phyloP scores from a whole-genome alignment of 768 basidiomycete genomes.

The Lentinula guzmanii region DNA sequence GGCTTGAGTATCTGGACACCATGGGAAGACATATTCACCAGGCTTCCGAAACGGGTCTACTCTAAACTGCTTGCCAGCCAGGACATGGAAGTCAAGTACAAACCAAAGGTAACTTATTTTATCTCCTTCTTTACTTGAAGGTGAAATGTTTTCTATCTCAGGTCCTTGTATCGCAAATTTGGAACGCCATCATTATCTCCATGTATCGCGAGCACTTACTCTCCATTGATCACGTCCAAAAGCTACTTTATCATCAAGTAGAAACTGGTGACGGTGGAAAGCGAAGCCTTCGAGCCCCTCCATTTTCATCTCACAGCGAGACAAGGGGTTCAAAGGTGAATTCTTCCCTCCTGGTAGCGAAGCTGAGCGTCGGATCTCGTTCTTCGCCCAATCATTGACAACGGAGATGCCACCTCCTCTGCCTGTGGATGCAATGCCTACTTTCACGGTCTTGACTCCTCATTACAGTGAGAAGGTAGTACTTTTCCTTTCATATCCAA shows the following conservation, averaged over 20 bases:
- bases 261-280: conserved; percentile 75
- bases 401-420: conserved; percentile 91
- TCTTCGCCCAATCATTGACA: conserved; percentile 97
- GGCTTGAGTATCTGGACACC: conserved; percentile 99
- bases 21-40: conserved; percentile 95
- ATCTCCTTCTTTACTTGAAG: neutral
- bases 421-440: conserved; percentile 99
- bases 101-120: conserved; percentile 77
- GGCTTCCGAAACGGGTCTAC: conserved; percentile 95
- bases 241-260: conserved; percentile 95
- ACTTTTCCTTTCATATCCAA: neutral
- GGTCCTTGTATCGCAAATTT: conserved; percentile 98
- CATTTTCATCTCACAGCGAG: conserved; percentile 96
- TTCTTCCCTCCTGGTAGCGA: conserved; percentile 96
- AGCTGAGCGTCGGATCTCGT: conserved; percentile 95
- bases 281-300: conserved; percentile 88
- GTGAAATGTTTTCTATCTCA: conserved; percentile 18
- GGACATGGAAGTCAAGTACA: conserved; percentile 98
- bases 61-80: conserved; percentile 89
- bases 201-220: conserved; percentile 99
- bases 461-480: conserved; percentile 96
- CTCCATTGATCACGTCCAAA: conserved; percentile 98
- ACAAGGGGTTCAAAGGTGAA: conserved; percentile 71
- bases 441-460: conserved; percentile 96
- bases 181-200: conserved; percentile 99